Percentiles rank a stretch among this genome's conserved stretches.
These are phyloP conservation scores for Thermothielavioides terrestris DNA, from an alignment of 495 filamentous ascomycete genomes.

Conservation along the genomic window DNA sequence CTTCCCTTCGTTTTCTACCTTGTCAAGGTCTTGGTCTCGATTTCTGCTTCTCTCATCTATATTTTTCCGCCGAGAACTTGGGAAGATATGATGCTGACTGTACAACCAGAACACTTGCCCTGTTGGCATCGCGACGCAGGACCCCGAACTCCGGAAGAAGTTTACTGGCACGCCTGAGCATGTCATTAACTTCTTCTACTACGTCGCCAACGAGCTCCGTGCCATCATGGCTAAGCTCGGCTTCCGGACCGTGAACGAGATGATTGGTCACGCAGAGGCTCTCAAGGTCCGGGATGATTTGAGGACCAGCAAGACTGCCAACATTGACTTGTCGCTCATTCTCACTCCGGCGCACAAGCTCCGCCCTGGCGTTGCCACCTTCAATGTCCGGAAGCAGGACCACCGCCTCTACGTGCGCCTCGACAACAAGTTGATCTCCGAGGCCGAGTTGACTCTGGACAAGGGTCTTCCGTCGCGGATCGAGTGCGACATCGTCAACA, in stretches of 20 bases:
- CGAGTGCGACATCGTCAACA: conserved; percentile 98
- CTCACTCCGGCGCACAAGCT: conserved; percentile 94
- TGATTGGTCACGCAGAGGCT: conserved; percentile 90
- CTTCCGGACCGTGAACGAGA: conserved; percentile 93
- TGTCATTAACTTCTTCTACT: conserved; percentile 99
- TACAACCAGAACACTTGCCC: conserved; percentile 72
- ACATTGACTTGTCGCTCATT: conserved; percentile 91
- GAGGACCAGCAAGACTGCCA: conserved; percentile 78
- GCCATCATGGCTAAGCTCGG: conserved; percentile 98
- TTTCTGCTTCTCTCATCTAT: too few relatives aligned
- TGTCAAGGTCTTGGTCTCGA: too few relatives aligned
- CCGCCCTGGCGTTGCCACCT: conserved; percentile 91
- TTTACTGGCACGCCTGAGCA: conserved; percentile 93
- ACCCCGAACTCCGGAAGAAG: conserved; percentile 89
- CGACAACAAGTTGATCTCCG: conserved; percentile 97
- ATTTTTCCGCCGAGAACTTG: too few relatives aligned
- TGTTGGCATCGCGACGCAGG: conserved; percentile 95
- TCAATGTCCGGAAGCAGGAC: conserved; percentile 98
- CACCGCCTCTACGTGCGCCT: conserved; percentile 88
- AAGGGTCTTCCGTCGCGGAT: conserved; percentile 93
- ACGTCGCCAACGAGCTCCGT: conserved; percentile 92
- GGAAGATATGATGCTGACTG: conserved; percentile 21
- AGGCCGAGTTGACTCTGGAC: conserved; percentile 92
- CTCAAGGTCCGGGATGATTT: conserved; percentile 85
- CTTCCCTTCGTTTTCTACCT: too few relatives aligned